Evolutionary conservation across 108 stramenopile species (phyloP).

Genomic region (Nitzschia palea): DNA sequence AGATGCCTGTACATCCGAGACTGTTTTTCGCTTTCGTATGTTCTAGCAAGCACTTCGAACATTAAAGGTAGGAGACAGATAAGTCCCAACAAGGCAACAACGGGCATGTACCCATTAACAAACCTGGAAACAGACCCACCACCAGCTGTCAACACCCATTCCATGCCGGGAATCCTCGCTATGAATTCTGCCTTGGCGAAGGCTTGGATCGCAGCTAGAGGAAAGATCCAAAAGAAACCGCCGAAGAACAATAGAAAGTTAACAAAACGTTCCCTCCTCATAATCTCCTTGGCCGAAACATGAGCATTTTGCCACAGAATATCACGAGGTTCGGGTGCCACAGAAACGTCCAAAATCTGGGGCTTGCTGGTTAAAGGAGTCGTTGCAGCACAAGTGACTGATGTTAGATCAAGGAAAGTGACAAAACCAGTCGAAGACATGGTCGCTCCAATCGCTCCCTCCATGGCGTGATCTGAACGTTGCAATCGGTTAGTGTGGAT

Average conservation of each 20-base stretch:
- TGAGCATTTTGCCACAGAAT: conserved; percentile 87
- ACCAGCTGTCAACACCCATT: conserved; percentile 46
- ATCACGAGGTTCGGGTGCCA: conserved; percentile 87
- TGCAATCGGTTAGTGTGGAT: conserved; percentile 5
- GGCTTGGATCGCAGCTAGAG: conserved; percentile 79
- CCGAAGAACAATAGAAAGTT: conserved; percentile 69
- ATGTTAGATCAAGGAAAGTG: conserved; percentile 81
- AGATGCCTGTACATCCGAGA: conserved; percentile 78
- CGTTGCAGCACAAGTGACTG: conserved; percentile 70
- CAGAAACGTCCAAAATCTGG: conserved; percentile 51
- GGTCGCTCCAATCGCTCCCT: conserved; percentile 63
- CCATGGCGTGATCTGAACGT: conserved; percentile 35
- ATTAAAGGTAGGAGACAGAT: conserved; percentile 76
- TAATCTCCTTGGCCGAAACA: conserved; percentile 35
- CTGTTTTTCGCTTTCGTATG: conserved; percentile 80
- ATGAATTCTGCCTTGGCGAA: conserved; percentile 75
- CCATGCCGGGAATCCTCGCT: conserved; percentile 61
- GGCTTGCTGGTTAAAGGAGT: conserved; percentile 74
- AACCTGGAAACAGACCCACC: conserved; percentile 64
- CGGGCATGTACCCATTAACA: conserved; percentile 92
- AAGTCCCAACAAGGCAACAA: conserved; percentile 72
- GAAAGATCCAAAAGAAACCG: conserved; percentile 86
- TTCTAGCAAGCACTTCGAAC: conserved; percentile 74
- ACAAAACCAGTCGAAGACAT: conserved; percentile 91
- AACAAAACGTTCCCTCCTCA: conserved; percentile 58